Evolutionary conservation across 2,329 filamentous ascomycete species (phyloP).

Genomic region (Fusarium citri): DNA sequence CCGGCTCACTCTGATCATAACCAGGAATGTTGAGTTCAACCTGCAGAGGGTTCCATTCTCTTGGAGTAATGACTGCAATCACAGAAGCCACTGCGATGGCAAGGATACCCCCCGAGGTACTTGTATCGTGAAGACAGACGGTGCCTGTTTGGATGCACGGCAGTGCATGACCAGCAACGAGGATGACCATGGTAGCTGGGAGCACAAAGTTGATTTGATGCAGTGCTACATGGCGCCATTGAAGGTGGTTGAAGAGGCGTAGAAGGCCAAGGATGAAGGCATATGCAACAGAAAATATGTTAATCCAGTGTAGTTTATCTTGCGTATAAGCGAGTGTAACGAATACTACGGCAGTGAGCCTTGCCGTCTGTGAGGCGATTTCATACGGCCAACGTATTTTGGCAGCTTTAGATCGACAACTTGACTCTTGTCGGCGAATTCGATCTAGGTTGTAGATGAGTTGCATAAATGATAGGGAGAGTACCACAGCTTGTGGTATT

Average conservation of each 20-base stretch:
- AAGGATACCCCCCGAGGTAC: slow-evolving; percentile 51
- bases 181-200: slow-evolving; percentile 51
- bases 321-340: slow-evolving; percentile 52
- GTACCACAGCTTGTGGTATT: slow-evolving; percentile 53
- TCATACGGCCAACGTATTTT: slow-evolving; percentile 58
- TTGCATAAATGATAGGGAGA: slow-evolving; percentile 54
- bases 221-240: slow-evolving; percentile 60
- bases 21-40: slow-evolving; percentile 54
- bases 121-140: slow-evolving; percentile 47
- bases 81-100: slow-evolving; percentile 53
- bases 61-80: slow-evolving; percentile 59
- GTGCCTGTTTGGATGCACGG: slow-evolving; percentile 57
- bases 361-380: slow-evolving; percentile 55
- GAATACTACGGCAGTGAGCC: slow-evolving; percentile 55
- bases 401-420: slow-evolving; percentile 51
- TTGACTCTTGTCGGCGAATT: slow-evolving; percentile 45
- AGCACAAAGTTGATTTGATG: slow-evolving; percentile 63
- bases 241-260: slow-evolving; percentile 55
- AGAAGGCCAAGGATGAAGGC: slow-evolving; percentile 58
- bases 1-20: slow-evolving; percentile 55
- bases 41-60: slow-evolving; percentile 62
- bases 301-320: slow-evolving; percentile 52
- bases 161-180: slow-evolving; percentile 54
- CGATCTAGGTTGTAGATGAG: slow-evolving; percentile 51
- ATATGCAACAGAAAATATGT: slow-evolving; percentile 54